Evolutionary conservation across 257 asterid species (phyloP).

Genomic region (Solanum commersonii): DNA sequence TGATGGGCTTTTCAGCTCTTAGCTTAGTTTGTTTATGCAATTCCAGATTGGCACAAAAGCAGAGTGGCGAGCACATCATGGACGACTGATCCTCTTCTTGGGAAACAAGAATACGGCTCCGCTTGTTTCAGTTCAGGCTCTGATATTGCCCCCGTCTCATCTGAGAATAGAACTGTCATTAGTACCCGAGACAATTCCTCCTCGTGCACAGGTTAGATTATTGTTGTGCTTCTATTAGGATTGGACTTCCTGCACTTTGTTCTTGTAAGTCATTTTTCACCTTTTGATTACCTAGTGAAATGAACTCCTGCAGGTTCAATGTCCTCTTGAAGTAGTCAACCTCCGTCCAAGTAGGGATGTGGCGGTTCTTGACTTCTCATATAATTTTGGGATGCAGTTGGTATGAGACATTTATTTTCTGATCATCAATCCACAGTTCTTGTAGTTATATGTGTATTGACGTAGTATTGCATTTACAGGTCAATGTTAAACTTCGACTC

Average conservation of each 20-base stretch:
- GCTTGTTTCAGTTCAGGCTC: constrained; percentile 68
- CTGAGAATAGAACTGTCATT: constrained; percentile 65
- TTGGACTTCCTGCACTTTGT: not conserved
- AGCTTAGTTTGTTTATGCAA: not conserved
- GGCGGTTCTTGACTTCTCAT: constrained; percentile 84
- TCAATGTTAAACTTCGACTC: constrained; percentile 82
- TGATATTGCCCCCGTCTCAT: constrained; percentile 75
- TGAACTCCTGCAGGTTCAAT: constrained; percentile 55
- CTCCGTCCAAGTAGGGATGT: constrained; percentile 85
- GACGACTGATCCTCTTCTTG: constrained; percentile 81
- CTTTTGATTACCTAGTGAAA: not conserved
- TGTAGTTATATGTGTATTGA: not conserved
- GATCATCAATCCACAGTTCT: not conserved
- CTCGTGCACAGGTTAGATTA: constrained; percentile 76
- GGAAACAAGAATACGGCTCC: constrained; percentile 87
- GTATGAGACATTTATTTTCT: constrained; percentile 22
- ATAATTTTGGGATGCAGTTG: constrained; percentile 60
- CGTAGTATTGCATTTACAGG: constrained; percentile 27
- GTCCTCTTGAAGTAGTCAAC: constrained; percentile 85
- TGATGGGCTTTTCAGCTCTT: not conserved
- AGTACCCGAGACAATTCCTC: constrained; percentile 93
- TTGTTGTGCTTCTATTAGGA: not conserved
- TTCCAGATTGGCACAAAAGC: constrained; percentile 90
- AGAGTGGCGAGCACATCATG: constrained; percentile 91
- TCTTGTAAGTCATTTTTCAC: not conserved